phyloP scores from a whole-genome alignment of 495 filamentous ascomycete genomes.

The Eremomyces bilateralis region DNA sequence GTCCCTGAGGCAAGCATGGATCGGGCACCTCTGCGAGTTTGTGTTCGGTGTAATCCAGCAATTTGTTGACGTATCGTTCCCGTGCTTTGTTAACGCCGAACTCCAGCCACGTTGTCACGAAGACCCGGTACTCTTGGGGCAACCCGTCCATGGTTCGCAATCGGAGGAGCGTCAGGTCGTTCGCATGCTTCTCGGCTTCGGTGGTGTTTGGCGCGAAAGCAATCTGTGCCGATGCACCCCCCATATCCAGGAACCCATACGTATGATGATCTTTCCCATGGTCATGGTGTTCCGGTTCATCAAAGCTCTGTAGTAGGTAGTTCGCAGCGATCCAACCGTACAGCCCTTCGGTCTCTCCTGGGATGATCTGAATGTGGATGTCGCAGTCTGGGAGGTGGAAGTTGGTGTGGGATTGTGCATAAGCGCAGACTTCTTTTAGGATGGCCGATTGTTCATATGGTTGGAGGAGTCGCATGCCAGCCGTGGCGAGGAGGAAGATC shows the following conservation, averaged over 20 bases:
- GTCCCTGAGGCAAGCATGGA: constrained; percentile 67
- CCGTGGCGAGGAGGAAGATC: constrained; percentile 85
- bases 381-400: constrained; percentile 83
- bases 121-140: constrained; percentile 61
- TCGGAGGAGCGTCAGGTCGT: constrained; percentile 71
- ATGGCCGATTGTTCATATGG: constrained; percentile 46
- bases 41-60: constrained; percentile 36
- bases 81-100: constrained; percentile 89
- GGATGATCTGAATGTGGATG: constrained; percentile 82
- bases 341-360: constrained; percentile 88
- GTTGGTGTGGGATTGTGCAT: constrained; percentile 51
- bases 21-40: constrained; percentile 53
- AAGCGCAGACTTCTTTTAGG: constrained; percentile 61
- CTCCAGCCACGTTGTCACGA: constrained; percentile 90
- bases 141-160: constrained; percentile 62
- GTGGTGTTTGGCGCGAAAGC: constrained; percentile 91
- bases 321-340: constrained; percentile 99
- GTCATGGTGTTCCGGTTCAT: constrained; percentile 47
- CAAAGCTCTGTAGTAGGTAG: constrained; percentile 84
- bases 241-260: constrained; percentile 97
- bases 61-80: constrained; percentile 48
- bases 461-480: constrained; percentile 85
- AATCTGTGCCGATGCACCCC: constrained; percentile 90
- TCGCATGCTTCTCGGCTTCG: constrained; percentile 70
- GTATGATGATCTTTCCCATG: constrained; percentile 83